Evolutionary conservation across 1,284 basidiomycete genomes (phyloP).

Genomic region (Rhodotorula mucilaginosa): DNA sequence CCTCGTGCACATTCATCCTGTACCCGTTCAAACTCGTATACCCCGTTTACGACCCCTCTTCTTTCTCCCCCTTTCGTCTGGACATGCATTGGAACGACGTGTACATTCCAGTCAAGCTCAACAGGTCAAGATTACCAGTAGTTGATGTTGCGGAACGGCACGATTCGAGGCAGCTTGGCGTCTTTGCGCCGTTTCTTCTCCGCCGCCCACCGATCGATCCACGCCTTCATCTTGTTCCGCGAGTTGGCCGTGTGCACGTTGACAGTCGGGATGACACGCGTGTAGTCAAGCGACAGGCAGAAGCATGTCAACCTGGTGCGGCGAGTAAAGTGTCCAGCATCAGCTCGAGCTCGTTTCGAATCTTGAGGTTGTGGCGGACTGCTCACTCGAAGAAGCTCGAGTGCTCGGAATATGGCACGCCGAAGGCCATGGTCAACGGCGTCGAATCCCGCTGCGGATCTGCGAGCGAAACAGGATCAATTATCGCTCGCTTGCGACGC

Average conservation of each 20-base stretch:
- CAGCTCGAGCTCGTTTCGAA: neutral
- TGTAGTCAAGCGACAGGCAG: conserved; percentile 67
- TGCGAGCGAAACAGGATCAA: neutral
- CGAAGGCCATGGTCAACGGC: conserved; percentile 40
- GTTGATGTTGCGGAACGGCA: conserved; percentile 19
- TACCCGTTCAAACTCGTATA: neutral
- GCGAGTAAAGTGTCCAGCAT: too few relatives aligned
- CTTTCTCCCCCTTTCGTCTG: neutral
- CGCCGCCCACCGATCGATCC: conserved; percentile 80
- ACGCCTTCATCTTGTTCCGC: conserved; percentile 69
- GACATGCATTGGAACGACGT: neutral
- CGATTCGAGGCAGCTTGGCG: conserved; percentile 48
- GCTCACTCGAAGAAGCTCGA: conserved; percentile 83
- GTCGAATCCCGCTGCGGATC: conserved; percentile 45
- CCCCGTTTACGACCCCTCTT: neutral
- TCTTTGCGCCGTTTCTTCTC: conserved; percentile 66
- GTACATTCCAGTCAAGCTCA: neutral
- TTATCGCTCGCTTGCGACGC: neutral
- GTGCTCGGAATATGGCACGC: conserved; percentile 94
- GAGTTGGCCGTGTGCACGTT: conserved; percentile 78
- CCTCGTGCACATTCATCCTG: neutral
- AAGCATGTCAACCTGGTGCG: conserved; percentile 65
- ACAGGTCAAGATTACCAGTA: conserved; percentile 26
- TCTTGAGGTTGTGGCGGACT: neutral
- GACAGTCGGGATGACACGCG: conserved; percentile 88